These are phyloP conservation scores for Chaetomium strumarium DNA, from an alignment of 2,329 filamentous ascomycete species.

Conservation along the genomic window DNA sequence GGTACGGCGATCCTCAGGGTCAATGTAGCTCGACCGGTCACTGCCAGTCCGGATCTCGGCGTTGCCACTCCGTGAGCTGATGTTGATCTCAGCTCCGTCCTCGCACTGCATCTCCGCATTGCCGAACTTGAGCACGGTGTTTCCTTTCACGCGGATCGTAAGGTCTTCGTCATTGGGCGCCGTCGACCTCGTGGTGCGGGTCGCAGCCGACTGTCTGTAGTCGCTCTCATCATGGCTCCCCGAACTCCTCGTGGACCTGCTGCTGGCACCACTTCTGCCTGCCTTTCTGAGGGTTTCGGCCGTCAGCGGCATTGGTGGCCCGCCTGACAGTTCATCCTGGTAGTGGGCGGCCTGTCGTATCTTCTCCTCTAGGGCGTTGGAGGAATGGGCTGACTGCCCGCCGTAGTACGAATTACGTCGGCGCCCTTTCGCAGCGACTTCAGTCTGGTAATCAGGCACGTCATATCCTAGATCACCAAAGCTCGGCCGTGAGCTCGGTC, in stretches of 20 bases:
- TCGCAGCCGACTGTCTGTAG: conserved; percentile 55
- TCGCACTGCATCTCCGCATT: conserved; percentile 53
- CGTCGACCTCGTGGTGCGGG: conserved; percentile 52
- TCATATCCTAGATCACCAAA: conserved; percentile 36
- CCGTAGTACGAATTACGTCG: conserved; percentile 38
- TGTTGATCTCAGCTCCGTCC: conserved; percentile 56
- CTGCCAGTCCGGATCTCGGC: conserved; percentile 40
- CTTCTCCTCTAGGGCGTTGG: conserved; percentile 36
- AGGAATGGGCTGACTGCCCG: conserved; percentile 29
- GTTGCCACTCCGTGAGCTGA: conserved; percentile 32
- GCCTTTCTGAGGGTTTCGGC: conserved; percentile 50
- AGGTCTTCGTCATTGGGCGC: conserved; percentile 47
- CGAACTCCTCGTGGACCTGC: conserved; percentile 53
- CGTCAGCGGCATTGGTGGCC: conserved; percentile 44
- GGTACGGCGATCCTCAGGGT: conserved; percentile 43
- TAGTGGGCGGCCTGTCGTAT: conserved; percentile 42
- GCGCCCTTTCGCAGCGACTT: conserved; percentile 32
- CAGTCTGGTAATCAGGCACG: conserved; percentile 35
- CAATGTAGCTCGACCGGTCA: conserved; percentile 46
- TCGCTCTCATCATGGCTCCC: conserved; percentile 59
- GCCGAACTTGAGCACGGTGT: conserved; percentile 50
- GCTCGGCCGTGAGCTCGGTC: conserved; percentile 32
- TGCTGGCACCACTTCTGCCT: conserved; percentile 45
- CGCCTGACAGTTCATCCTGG: conserved; percentile 47
- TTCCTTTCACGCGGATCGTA: conserved; percentile 55